Percentiles rank a stretch among this genome's conserved stretches.
Evolutionary conservation across 371 early-diverging fungal species (phyloP).

Genomic region (Conidiobolus incongruus): DNA sequence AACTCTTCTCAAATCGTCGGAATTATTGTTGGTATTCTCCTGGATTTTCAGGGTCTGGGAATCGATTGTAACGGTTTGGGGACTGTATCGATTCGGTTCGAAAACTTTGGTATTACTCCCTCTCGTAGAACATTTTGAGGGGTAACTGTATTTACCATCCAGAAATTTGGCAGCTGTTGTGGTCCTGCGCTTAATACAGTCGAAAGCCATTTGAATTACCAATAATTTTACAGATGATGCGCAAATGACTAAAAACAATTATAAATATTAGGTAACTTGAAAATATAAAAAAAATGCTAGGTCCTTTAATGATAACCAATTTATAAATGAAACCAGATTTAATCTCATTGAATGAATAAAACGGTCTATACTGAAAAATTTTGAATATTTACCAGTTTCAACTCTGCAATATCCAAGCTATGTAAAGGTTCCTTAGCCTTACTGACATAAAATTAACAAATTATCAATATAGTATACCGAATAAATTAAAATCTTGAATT

Average conservation of each 20-base stretch:
- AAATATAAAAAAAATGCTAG: too few relatives aligned
- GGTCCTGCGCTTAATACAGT: constrained; percentile 15
- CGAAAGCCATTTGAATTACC: constrained; percentile 18
- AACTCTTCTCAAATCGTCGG: constrained; percentile 73
- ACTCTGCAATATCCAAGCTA: too few relatives aligned
- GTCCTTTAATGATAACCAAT: too few relatives aligned
- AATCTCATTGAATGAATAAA: too few relatives aligned
- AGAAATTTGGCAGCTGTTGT: constrained; percentile 14
- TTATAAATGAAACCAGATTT: too few relatives aligned
- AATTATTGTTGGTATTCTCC: constrained; percentile 40
- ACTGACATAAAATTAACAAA: too few relatives aligned
- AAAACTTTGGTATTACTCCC: constrained; percentile 23
- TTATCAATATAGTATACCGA: too few relatives aligned
- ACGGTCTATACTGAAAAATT: too few relatives aligned
- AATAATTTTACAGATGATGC: constrained; percentile 17
- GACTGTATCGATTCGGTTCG: constrained; percentile 13
- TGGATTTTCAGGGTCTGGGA: constrained; percentile 53
- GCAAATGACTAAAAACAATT: constrained; percentile 12
- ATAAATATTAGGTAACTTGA: too few relatives aligned
- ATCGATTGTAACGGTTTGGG: constrained; percentile 26
- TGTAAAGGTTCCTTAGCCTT: too few relatives aligned
- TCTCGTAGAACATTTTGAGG: constrained; percentile 13
- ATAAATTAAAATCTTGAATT: too few relatives aligned
- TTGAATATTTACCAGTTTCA: too few relatives aligned
- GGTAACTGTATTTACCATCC: constrained; percentile 18